These are phyloP conservation scores for Lactarius indigo DNA, from an alignment of 768 basidiomycete species.

Conservation along the genomic window DNA sequence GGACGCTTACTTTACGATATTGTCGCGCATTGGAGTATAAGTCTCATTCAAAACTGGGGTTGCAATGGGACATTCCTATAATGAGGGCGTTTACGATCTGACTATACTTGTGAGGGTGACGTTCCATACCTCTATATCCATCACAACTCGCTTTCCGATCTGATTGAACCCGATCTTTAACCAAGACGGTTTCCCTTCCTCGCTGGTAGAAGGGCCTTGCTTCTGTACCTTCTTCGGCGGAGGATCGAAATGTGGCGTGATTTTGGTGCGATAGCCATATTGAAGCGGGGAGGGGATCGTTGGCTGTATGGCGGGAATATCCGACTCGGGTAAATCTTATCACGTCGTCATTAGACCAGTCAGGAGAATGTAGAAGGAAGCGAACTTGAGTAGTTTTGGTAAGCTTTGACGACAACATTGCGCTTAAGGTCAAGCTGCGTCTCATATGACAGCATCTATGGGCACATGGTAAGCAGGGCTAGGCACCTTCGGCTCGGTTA, in stretches of 20 bases:
- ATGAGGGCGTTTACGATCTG: neutral
- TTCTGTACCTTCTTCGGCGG: slow-evolving; percentile 47
- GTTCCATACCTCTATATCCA: slow-evolving; percentile 83
- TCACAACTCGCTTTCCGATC: slow-evolving; percentile 63
- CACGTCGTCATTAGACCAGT: slow-evolving; percentile 1
- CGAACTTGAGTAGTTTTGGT: slow-evolving; percentile 66
- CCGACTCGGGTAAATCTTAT: slow-evolving; percentile 50
- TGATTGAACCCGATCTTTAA: slow-evolving; percentile 87
- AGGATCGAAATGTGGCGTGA: slow-evolving; percentile 93
- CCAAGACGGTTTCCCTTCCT: slow-evolving; percentile 53
- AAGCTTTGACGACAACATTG: slow-evolving; percentile 82
- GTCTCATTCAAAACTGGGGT: slow-evolving; percentile 74
- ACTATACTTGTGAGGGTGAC: neutral
- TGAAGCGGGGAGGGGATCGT: slow-evolving; percentile 88
- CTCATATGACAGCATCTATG: slow-evolving; percentile 81
- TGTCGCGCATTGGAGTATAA: slow-evolving; percentile 54
- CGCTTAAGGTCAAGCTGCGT: slow-evolving; percentile 84
- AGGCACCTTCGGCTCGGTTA: neutral
- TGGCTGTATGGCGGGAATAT: slow-evolving; percentile 61
- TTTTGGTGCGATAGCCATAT: slow-evolving; percentile 93
- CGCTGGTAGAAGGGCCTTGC: slow-evolving; percentile 22
- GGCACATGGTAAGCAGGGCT: neutral
- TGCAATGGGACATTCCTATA: slow-evolving; percentile 90
- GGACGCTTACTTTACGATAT: slow-evolving; percentile 59
- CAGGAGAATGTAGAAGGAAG: neutral